Evolutionary conservation across 2,329 filamentous ascomycete species (phyloP).

Genomic region (Venturiaceae sp.): DNA sequence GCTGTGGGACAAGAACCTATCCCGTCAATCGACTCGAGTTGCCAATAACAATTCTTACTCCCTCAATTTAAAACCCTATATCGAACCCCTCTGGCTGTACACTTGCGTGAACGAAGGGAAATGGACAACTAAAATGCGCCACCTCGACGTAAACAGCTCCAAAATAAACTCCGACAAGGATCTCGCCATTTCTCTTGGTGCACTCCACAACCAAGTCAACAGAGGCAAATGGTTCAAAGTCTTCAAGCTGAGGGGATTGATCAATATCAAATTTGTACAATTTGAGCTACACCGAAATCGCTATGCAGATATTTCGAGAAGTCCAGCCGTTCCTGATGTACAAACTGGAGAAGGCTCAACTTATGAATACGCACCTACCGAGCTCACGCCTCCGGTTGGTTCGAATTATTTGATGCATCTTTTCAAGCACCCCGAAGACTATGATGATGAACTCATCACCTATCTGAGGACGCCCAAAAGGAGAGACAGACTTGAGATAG

Average conservation of each 20-base stretch:
- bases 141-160: conserved; percentile 23
- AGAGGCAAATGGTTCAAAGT: conserved; percentile 22
- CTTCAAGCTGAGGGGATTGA: conserved; percentile 23
- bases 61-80: conserved; percentile 5
- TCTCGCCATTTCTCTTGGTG: conserved; percentile 21
- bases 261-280: conserved; percentile 27
- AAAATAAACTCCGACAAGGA: conserved; percentile 25
- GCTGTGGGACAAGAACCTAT: neutral
- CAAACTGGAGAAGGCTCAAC: conserved; percentile 17
- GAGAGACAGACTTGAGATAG: conserved; percentile 20
- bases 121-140: conserved; percentile 25
- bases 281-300: conserved; percentile 30
- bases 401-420: conserved; percentile 27
- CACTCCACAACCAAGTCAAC: conserved; percentile 21
- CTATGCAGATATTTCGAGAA: conserved; percentile 27
- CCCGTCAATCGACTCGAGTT: neutral
- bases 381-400: conserved; percentile 28
- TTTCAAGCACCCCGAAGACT: conserved; percentile 28
- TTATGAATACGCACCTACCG: conserved; percentile 26
- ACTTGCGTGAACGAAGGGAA: conserved; percentile 28
- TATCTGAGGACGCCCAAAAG: conserved; percentile 26
- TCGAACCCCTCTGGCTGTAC: conserved; percentile 23
- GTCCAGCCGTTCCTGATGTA: conserved; percentile 12
- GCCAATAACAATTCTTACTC: neutral
- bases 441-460: conserved; percentile 26